Conservation (phyloP, 805 yeast genomes). For the Metschnikowia hibisci region DNA sequence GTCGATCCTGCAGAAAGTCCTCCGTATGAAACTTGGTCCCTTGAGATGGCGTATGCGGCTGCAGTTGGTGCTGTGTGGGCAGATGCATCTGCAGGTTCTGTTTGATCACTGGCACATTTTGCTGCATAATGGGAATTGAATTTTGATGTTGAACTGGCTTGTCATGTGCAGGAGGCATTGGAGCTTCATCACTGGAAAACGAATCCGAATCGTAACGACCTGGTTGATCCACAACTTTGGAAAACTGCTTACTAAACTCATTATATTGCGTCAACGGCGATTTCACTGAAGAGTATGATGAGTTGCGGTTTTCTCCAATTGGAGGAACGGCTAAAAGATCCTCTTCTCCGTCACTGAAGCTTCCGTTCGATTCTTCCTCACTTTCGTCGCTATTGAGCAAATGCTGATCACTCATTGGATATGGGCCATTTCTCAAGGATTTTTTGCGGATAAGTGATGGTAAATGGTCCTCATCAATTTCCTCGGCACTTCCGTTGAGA, state of each 20-base stretch:
- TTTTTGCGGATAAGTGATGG: conserved; percentile 30
- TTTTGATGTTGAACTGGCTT: background rate
- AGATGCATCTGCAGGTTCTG: conserved; percentile 14
- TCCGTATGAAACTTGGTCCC: conserved; percentile 10
- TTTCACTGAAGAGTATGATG: conserved; percentile 37
- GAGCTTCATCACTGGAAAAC: conserved; percentile 4
- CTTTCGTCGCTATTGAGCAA: conserved; percentile 30
- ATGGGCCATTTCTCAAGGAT: conserved; percentile 26
- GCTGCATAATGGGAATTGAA: conserved; percentile 7
- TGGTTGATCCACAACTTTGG: conserved; percentile 20
- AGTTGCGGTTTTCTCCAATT: conserved; percentile 24
- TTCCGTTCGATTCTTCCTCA: conserved; percentile 24
- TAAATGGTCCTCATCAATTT: conserved; percentile 31
- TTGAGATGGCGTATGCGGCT: conserved; percentile 15
- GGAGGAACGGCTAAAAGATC: conserved; percentile 24
- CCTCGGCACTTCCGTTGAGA: conserved; percentile 36
- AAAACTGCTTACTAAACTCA: conserved; percentile 39
- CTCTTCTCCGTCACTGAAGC: conserved; percentile 22
- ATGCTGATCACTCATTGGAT: conserved; percentile 37
- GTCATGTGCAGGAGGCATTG: conserved; percentile 12
- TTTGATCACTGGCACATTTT: conserved; percentile 15
- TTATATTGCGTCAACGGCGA: conserved; percentile 42
- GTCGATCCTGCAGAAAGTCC: background rate
- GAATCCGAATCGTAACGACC: conserved; percentile 14
- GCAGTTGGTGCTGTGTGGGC: conserved; percentile 9